Evolutionary conservation across 148 eudicot species (phyloP).

Genomic region (Cornus kousa): DNA sequence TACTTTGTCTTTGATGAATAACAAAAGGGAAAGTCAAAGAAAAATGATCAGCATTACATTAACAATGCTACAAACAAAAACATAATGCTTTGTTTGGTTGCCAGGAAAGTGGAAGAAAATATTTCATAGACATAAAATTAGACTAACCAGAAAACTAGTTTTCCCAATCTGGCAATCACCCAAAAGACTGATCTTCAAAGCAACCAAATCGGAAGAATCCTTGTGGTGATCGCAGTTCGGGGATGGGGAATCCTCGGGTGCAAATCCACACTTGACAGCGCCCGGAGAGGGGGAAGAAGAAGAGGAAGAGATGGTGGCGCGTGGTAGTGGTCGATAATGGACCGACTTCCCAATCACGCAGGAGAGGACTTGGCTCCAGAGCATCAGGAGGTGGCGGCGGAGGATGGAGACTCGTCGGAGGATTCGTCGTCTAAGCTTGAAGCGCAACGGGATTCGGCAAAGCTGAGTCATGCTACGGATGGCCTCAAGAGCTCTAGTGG

Average conservation of each 20-base stretch:
- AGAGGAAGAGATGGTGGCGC: conserved; percentile 8
- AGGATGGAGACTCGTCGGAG: conserved; percentile 20
- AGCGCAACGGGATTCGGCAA: conserved; percentile 20
- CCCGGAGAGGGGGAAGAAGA: neutral
- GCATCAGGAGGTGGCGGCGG: conserved; percentile 20
- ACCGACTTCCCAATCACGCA: conserved; percentile 20
- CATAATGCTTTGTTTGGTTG: neutral
- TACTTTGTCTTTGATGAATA: conserved; percentile 33
- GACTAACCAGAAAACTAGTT: conserved; percentile 43
- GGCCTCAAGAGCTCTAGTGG: conserved; percentile 19
- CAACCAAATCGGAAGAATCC: conserved; percentile 42
- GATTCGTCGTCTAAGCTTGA: conserved; percentile 15
- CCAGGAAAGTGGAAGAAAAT: neutral
- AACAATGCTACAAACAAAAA: too few relatives aligned
- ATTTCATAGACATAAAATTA: neutral
- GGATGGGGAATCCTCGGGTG: neutral
- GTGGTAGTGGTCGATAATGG: conserved; percentile 26
- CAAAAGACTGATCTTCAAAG: conserved; percentile 59
- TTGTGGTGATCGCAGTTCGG: neutral
- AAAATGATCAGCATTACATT: neutral
- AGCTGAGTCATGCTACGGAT: conserved; percentile 20
- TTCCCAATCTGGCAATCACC: conserved; percentile 78
- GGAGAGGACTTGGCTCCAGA: conserved; percentile 27
- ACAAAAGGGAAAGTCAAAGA: neutral
- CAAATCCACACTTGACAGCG: neutral